phyloP scores from a whole-genome alignment of 2,329 filamentous ascomycete genomes.

The Alternaria gansuensis region DNA sequence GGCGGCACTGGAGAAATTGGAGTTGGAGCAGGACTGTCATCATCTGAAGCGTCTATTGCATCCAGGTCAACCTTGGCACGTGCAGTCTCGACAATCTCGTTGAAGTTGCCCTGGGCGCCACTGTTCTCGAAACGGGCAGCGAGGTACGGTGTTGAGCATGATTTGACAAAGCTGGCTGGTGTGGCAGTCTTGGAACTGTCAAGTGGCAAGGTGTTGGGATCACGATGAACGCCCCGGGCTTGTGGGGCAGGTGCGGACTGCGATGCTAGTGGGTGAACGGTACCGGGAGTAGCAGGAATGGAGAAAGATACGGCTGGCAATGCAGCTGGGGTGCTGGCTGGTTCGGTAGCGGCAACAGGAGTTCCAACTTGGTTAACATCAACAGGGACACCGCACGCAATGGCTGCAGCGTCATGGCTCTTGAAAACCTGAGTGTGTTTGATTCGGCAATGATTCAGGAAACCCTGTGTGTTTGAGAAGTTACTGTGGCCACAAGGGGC shows the following conservation, averaged over 20 bases:
- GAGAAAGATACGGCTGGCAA: slow-evolving; percentile 46
- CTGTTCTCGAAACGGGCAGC: slow-evolving; percentile 53
- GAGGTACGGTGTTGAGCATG: slow-evolving; percentile 55
- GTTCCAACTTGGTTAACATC: slow-evolving; percentile 68
- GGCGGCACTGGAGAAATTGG: slow-evolving; percentile 39
- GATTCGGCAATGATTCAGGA: slow-evolving; percentile 98
- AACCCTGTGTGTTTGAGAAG: slow-evolving; percentile 97
- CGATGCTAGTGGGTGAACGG: slow-evolving; percentile 49
- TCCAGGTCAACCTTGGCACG: slow-evolving; percentile 50
- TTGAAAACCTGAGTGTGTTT: slow-evolving; percentile 93
- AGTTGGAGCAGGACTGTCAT: slow-evolving; percentile 46
- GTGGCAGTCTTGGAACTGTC: slow-evolving; percentile 26
- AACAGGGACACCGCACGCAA: slow-evolving; percentile 84
- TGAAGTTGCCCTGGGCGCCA: slow-evolving; percentile 54
- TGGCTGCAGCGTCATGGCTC: slow-evolving; percentile 92
- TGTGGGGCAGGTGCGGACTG: slow-evolving; percentile 37
- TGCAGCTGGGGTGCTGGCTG: slow-evolving; percentile 37
- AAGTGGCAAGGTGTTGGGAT: slow-evolving; percentile 34
- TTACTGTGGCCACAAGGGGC: slow-evolving; percentile 85
- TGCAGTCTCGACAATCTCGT: slow-evolving; percentile 49
- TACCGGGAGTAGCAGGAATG: slow-evolving; percentile 40
- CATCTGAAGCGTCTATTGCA: slow-evolving; percentile 49
- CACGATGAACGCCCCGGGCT: slow-evolving; percentile 47
- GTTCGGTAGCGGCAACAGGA: slow-evolving; percentile 47
- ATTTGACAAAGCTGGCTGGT: slow-evolving; percentile 46